Evolutionary conservation across 2,329 filamentous ascomycete genomes (phyloP), one percentile per base, ranked within the genome.

Genomic region (Colletotrichum cereale): DNA sequence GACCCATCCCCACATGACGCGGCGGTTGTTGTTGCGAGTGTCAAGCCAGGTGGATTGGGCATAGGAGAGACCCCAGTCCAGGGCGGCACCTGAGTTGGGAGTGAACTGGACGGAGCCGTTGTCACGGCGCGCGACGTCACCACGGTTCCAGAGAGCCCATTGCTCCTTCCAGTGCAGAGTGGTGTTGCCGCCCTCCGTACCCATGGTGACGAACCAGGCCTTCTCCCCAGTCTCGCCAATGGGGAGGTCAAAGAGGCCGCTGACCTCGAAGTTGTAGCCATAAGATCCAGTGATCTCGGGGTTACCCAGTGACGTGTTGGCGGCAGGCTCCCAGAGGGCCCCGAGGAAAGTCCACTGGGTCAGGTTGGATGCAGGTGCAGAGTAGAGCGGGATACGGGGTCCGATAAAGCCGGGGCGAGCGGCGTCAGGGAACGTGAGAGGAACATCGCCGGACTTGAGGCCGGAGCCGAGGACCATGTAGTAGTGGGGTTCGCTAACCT

Each of bases 391-490:
- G 36, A 73, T 62, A 16, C 72, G 72, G 11, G 72, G 70, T 3
- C 72, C 72, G 62, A 73, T 65, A 55, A 73, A 73, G 47, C 72
- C 72, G 26, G 72, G 72, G 57, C 72, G 72, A 26, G 71, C 72
- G 62, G 72, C 72, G 29, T 62, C 70, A 48, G 70, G 70, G 14
- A 73, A 70, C 29, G 44, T 14, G 36, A 50, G 66, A 53, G 72
- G 72, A 6, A 73, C 72, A 12, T 72, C 62, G 40, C 47, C 65
- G 40, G 70, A 56, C 66, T 73, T 73, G 70, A 73, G 63, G 21
- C 72, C 72, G 56, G 73, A 73, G 38, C 71, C 73, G 31, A 74
- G 60, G 7, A 74, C 71, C 73, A 74, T 71, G 61, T 74, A 74
- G 62, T 71, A 73, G 38, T 69, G 62, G 38, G 71, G 66, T 60